phyloP scores from a whole-genome alignment of 768 basidiomycete species.

The Hericium coralloides region DNA sequence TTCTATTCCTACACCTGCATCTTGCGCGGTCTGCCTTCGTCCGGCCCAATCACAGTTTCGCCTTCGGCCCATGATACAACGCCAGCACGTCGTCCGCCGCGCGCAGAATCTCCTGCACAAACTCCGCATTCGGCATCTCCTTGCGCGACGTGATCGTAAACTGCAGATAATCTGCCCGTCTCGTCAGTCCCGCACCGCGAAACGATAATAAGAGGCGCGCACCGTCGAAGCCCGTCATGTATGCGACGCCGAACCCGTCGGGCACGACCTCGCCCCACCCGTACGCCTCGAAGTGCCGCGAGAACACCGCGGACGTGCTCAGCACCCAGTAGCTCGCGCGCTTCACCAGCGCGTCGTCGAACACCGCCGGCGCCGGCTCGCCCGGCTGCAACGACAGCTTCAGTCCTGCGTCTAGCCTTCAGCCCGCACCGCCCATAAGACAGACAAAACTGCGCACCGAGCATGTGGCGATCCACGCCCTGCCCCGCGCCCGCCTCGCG shows the following conservation, averaged over 20 bases:
- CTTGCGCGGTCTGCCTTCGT: too few species aligned
- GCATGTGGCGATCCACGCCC: constrained; percentile 83
- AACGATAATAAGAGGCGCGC: constrained; percentile 11
- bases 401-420: constrained; percentile 42
- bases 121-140: constrained; percentile 72
- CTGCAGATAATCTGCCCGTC: constrained; percentile 56
- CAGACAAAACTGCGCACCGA: constrained; percentile 41
- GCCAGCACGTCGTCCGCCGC: constrained; percentile 63
- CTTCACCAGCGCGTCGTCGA: constrained; percentile 62
- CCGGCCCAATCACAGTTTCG: not conserved
- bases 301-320: constrained; percentile 84
- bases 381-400: constrained; percentile 55
- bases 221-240: constrained; percentile 87
- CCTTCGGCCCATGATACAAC: constrained; percentile 23
- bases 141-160: constrained; percentile 84
- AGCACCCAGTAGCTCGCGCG: constrained; percentile 79
- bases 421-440: not conserved
- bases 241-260: constrained; percentile 91
- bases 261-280: constrained; percentile 97
- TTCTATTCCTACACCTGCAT: not conserved
- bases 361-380: constrained; percentile 61
- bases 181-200: constrained; percentile 5
- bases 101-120: constrained; percentile 57
- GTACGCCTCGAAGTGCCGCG: constrained; percentile 75
- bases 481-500: constrained; percentile 53